Evolutionary conservation across 139 green algal genomes (phyloP).

Genomic region (Coelastrella sp.): DNA sequence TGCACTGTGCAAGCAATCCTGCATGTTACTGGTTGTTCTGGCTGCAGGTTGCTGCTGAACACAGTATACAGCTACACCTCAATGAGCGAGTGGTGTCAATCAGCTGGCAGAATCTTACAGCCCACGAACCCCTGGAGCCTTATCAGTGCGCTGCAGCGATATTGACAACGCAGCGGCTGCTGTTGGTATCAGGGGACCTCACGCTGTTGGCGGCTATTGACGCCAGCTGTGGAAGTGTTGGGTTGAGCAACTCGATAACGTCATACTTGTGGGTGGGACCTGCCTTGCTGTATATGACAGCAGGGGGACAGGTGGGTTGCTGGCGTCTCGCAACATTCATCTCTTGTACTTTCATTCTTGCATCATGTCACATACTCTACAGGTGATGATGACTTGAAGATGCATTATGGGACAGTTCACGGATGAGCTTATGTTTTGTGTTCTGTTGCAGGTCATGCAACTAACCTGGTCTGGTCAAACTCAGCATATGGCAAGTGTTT

Average conservation of each 20-base stretch:
- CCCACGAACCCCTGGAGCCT: conserved; percentile 11
- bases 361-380: no score
- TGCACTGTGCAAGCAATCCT: neutral
- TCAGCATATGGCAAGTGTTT: conserved; percentile 48
- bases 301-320: conserved; percentile 51
- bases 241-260: conserved; percentile 47
- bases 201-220: conserved; percentile 39
- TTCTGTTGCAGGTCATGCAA: conserved; percentile 49
- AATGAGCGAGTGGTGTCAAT: conserved; percentile 56
- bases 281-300: conserved; percentile 55
- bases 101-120: conserved; percentile 15
- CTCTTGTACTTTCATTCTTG: no score
- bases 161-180: conserved; percentile 59
- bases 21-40: neutral
- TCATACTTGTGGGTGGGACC: conserved; percentile 64
- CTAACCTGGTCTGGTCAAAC: conserved; percentile 60
- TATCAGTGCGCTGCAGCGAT: conserved; percentile 54
- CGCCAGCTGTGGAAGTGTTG: conserved; percentile 38
- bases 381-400: neutral
- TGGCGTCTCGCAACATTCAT: no score
- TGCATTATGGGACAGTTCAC: no score
- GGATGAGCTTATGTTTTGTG: no score
- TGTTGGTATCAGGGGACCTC: conserved; percentile 57
- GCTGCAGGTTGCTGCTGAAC: conserved; percentile 38
- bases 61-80: conserved; percentile 48